These are phyloP conservation scores for Coemansia sp. DNA, from an alignment of 192 early-diverging fungal genomes.

Conservation along the genomic window DNA sequence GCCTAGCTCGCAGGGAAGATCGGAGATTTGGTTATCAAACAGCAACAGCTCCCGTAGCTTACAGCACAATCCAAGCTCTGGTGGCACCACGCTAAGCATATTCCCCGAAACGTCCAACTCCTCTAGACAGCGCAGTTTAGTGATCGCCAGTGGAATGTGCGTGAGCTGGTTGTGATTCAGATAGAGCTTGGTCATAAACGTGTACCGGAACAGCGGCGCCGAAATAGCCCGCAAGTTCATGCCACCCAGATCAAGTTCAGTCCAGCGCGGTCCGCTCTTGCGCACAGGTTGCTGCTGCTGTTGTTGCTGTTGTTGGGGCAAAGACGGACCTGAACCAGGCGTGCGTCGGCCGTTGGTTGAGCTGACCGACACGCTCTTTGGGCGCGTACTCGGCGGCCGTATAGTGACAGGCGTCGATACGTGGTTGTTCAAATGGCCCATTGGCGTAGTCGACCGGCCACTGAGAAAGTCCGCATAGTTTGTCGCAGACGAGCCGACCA, in stretches of 20 bases:
- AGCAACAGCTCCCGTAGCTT: constrained; percentile 78
- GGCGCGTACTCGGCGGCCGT: constrained; percentile 46
- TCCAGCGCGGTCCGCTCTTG: constrained; percentile 63
- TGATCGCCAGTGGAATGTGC: constrained; percentile 69
- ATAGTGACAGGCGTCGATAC: constrained; percentile 46
- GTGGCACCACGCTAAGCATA: constrained; percentile 74
- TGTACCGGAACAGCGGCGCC: constrained; percentile 73
- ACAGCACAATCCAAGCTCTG: constrained; percentile 84
- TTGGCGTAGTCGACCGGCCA: constrained; percentile 48
- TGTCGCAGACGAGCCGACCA: constrained; percentile 42
- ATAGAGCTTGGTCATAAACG: constrained; percentile 88
- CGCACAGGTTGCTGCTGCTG: constrained; percentile 26
- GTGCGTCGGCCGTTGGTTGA: constrained; percentile 48
- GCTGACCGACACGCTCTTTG: constrained; percentile 46
- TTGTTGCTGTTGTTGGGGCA: constrained; percentile 9
- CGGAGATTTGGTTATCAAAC: constrained; percentile 88
- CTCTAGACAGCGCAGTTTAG: constrained; percentile 64
- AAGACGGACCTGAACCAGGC: constrained; percentile 19
- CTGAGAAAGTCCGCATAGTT: constrained; percentile 53
- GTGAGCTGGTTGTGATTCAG: constrained; percentile 94
- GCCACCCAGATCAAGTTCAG: constrained; percentile 88
- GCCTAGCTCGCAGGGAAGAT: constrained; percentile 86
- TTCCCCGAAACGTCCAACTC: constrained; percentile 90
- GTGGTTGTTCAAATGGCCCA: constrained; percentile 42
- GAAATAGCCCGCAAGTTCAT: constrained; percentile 87